Base-by-base conservation (phyloP, 2,329 filamentous ascomycete genomes). In the Beauveria varroae region DNA sequence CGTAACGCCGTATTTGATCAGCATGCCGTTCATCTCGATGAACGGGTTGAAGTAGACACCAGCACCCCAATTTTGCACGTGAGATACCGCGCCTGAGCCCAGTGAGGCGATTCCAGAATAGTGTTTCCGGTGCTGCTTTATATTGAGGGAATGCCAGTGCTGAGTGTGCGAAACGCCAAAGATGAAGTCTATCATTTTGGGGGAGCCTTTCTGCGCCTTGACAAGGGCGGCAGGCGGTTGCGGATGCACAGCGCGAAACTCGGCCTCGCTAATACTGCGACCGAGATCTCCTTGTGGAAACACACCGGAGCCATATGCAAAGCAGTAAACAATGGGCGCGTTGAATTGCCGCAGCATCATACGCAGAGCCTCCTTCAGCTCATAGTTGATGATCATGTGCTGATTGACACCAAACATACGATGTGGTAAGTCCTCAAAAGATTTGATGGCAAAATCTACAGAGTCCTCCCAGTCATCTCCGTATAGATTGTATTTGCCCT, bases 141-240 rank as follows among this genome's bases (percentile, higher is more conserved):
- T 80, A 70, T 99, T 99, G 63, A 99, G 81, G 40, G 89, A 93
- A 76, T 99, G 95, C 91, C 93, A 99, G 76, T 99, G 95, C 71
- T 99, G 90, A 1, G 90, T 91, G 73, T 96, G 91, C 1, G 90
- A 91, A 12, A 98, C 93, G 28, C 93, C 95, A 72, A 99, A 95
- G 67, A 99, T 96, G 72, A 99, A 96, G 75, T 99, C 95, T 65
- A 99, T 96, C 87, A 98, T 96, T 78, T 97, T 97, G 14, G 91
- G 91, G 1, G 87, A 86, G 34, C 91, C 90, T 68, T 91, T 87
- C 74, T 98, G 93, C 66, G 92, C 90, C 67, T 91, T 90, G 66
- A 89, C 80, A 8, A 98, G 87, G 1, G 91, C 90, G 57, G 86
- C 80, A 1, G 92, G 91, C 1, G 93, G 87, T 64, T 92, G 87